Percentiles rank a stretch among this genome's conserved stretches.
Conservation (phyloP, 179 eudicot species). For the Nepenthes alata region DNA sequence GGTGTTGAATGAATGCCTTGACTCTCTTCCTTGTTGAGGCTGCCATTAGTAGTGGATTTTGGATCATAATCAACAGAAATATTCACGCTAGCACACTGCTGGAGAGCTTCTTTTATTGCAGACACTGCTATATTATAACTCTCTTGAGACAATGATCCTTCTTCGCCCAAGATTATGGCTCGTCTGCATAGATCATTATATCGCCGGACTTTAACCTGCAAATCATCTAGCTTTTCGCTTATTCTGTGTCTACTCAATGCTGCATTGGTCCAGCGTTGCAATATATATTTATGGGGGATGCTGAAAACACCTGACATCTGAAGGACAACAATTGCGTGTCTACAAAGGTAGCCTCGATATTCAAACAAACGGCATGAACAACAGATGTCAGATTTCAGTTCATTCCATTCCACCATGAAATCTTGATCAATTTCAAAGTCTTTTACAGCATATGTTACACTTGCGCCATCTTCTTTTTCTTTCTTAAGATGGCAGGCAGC, state of each 20-base stretch:
- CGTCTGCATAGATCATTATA: conserved; percentile 59
- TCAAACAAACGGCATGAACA: conserved; percentile 55
- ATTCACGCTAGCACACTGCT: conserved; percentile 27
- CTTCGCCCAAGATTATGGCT: conserved; percentile 63
- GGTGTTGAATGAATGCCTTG: conserved; percentile 17
- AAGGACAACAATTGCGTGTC: conserved; percentile 59
- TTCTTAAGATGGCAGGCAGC: conserved; percentile 60
- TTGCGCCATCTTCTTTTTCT: conserved; percentile 34
- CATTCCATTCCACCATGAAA: conserved; percentile 39
- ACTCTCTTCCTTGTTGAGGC: conserved; percentile 16
- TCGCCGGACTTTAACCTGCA: conserved; percentile 42
- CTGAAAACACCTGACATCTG: conserved; percentile 54
- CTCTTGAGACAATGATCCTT: conserved; percentile 44
- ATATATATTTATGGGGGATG: conserved; percentile 44
- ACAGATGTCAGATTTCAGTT: conserved; percentile 30
- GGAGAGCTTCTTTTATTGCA: conserved; percentile 42
- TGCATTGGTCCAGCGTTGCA: conserved; percentile 62
- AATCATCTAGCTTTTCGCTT: conserved; percentile 22
- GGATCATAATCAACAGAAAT: conserved; percentile 22
- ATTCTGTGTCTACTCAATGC: conserved; percentile 38
- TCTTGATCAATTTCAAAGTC: conserved; percentile 48
- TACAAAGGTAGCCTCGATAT: conserved; percentile 47
- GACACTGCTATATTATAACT: conserved; percentile 38
- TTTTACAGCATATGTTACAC: conserved; percentile 35
- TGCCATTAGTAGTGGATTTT: conserved; percentile 15